A percentile compares a stretch with the other conserved stretches of the same genome.
phyloP scores from a whole-genome alignment of 352 stramenopile genomes.

The Pythium volutum region DNA sequence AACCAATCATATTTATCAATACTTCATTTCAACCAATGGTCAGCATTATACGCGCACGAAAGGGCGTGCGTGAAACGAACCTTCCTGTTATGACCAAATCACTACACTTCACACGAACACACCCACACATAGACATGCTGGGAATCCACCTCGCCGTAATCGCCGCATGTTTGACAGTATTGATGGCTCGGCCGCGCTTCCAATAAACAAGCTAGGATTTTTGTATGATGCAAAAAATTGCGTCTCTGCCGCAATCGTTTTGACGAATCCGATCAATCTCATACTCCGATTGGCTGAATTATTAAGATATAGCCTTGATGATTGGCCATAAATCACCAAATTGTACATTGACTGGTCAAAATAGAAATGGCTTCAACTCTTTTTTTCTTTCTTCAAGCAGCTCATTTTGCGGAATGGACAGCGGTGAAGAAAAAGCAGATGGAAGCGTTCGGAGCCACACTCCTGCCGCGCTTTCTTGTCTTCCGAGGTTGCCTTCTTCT shows the following conservation, averaged over 20 bases:
- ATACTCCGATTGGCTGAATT: neutral
- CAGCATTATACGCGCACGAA: neutral
- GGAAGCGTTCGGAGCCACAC: neutral
- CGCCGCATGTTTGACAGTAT: no score
- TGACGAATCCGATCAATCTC: no score
- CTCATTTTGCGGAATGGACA: slow-evolving; percentile 4
- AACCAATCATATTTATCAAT: neutral
- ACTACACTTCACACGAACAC: no score
- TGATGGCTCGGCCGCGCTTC: no score
- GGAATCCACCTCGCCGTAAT: no score
- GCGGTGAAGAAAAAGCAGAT: neutral
- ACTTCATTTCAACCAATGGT: neutral
- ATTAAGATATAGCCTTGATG: neutral
- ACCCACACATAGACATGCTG: no score
- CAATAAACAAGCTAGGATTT: no score
- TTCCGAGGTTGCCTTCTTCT: neutral
- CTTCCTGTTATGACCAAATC: no score
- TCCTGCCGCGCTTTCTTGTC: neutral
- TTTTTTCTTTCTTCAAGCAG: neutral
- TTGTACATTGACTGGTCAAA: neutral
- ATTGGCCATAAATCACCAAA: neutral
- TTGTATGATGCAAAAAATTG: no score
- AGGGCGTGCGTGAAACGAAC: neutral
- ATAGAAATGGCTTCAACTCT: slow-evolving; percentile 18
- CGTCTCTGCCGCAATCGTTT: neutral